Percentiles rank a stretch among this genome's conserved stretches.
Conservation (phyloP, 352 stramenopile species). For the Globisporangium recalcitrans region DNA sequence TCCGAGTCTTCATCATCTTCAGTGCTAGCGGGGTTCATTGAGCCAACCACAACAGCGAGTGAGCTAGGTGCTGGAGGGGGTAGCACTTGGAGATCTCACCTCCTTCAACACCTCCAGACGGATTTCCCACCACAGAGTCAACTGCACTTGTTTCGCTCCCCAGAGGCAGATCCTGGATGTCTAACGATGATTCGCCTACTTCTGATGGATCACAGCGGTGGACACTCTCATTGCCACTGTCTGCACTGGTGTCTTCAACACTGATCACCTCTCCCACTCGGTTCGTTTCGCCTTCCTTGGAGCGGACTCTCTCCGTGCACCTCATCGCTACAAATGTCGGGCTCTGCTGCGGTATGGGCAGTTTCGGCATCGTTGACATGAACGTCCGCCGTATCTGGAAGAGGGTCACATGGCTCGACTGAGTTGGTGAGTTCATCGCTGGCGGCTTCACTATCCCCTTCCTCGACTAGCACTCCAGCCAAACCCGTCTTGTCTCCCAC, state of each 20-base stretch:
- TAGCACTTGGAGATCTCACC: background rate
- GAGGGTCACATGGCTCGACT: background rate
- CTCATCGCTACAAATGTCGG: background rate
- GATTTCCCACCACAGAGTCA: background rate
- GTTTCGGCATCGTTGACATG: background rate
- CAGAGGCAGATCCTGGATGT: background rate
- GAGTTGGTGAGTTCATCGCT: background rate
- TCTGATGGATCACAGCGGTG: background rate
- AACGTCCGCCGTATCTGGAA: no score
- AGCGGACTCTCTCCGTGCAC: background rate
- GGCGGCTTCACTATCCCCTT: background rate
- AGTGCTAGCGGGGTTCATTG: conserved; percentile 11
- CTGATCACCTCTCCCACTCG: background rate
- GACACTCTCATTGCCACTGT: no score
- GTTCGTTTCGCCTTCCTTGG: background rate
- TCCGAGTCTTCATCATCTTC: conserved; percentile 14
- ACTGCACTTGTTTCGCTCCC: background rate
- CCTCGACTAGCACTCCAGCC: background rate
- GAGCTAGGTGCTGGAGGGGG: conserved; percentile 11
- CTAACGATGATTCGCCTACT: background rate
- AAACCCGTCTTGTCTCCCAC: background rate
- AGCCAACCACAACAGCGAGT: conserved; percentile 10
- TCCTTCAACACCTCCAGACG: no score
- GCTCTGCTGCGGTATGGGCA: background rate
- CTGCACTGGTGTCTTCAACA: background rate